Percentiles rank a stretch among this genome's conserved stretches.
Evolutionary conservation across 2,329 filamentous ascomycete genomes (phyloP).

Genomic region (Cladosporium sp.): DNA sequence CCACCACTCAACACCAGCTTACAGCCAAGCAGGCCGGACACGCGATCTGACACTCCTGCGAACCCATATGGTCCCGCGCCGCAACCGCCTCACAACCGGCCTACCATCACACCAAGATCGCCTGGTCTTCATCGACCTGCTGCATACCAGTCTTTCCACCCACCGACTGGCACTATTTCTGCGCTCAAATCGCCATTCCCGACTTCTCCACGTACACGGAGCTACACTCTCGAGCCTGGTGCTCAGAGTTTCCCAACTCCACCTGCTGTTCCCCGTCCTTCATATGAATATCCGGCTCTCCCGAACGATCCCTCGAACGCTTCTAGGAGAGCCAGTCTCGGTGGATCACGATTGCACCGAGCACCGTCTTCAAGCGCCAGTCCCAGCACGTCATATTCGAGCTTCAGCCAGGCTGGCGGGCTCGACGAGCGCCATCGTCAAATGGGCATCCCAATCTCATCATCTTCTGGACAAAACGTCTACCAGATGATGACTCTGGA

Average conservation of each 20-base stretch:
- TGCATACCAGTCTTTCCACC: constrained; percentile 49
- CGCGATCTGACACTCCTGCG: not conserved
- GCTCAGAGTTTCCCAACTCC: constrained; percentile 50
- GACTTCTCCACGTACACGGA: constrained; percentile 33
- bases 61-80: not conserved
- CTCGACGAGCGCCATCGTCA: constrained; percentile 32
- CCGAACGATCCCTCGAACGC: constrained; percentile 36
- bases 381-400: constrained; percentile 49
- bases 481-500: constrained; percentile 57
- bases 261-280: constrained; percentile 39
- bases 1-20: constrained; percentile 35
- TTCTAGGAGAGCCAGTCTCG: constrained; percentile 40
- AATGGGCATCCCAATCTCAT: constrained; percentile 47
- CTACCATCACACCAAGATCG: constrained; percentile 60
- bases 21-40: not conserved
- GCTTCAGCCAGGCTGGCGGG: constrained; percentile 12
- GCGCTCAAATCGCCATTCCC: constrained; percentile 52
- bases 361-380: constrained; percentile 41
- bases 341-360: constrained; percentile 25
- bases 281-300: constrained; percentile 22
- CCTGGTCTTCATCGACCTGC: constrained; percentile 53
- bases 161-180: constrained; percentile 49
- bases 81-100: constrained; percentile 35
- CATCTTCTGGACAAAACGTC: constrained; percentile 46
- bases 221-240: constrained; percentile 47